A percentile compares a stretch with the other conserved stretches of the same genome.
Evolutionary conservation across 768 basidiomycete genomes (phyloP).

Genomic region (Mycena rebaudengoi): DNA sequence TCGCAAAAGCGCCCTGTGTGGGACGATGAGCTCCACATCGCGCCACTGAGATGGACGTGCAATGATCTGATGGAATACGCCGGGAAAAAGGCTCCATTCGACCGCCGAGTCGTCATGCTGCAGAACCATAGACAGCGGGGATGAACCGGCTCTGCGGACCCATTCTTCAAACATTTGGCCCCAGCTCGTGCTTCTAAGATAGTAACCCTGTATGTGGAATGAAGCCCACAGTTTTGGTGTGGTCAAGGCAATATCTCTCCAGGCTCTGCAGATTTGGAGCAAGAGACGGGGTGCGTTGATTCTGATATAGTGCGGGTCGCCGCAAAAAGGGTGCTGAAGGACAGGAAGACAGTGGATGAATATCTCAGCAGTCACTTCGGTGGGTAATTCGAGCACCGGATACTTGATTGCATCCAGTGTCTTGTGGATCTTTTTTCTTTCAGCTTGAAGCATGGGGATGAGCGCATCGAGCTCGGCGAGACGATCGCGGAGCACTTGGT

Average conservation of each 20-base stretch:
- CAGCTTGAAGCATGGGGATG: not conserved
- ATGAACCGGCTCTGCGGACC: not conserved
- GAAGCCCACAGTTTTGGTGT: slow-evolving; percentile 2
- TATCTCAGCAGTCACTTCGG: not conserved
- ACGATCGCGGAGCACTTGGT: not conserved
- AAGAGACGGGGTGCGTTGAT: too few species aligned
- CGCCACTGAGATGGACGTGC: too few species aligned
- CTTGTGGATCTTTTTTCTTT: not conserved
- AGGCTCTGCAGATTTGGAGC: not conserved
- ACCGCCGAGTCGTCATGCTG: too few species aligned
- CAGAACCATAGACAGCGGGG: not conserved
- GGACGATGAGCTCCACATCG: too few species aligned
- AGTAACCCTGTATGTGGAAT: not conserved
- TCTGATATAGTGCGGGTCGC: too few species aligned
- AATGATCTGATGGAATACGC: too few species aligned
- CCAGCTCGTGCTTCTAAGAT: not conserved
- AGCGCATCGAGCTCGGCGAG: not conserved
- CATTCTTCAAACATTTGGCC: not conserved
- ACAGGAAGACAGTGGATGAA: not conserved
- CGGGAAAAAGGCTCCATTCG: too few species aligned
- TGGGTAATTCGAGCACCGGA: not conserved
- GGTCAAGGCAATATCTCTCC: not conserved
- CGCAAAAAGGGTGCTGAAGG: too few species aligned
- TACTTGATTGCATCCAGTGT: not conserved
- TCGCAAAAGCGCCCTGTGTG: too few species aligned